Base-by-base conservation (phyloP, 768 basidiomycete species). In the Fibroporia radiculosa region DNA sequence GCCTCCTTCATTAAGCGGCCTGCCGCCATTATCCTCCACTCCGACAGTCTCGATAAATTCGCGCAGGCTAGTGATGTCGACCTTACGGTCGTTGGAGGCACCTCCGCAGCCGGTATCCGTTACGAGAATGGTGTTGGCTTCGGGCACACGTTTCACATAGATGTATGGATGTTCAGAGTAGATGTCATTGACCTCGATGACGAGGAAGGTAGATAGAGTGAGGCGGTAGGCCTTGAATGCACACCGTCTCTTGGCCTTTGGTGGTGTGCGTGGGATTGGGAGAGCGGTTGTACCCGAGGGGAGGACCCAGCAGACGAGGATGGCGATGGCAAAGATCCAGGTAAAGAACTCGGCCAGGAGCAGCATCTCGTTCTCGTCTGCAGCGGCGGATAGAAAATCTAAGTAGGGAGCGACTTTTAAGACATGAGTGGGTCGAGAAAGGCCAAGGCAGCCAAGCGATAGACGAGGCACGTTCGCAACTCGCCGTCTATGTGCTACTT, bases 51-150 rank as follows among this genome's bases (percentile, higher is more conserved):
- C 76, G 41, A 79, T 64, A 62, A 73, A 79, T 29, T 67, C 56
- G 47, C 73, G 62, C 38, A 80, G 53, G 45, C 65, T 67, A 49
- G 56, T 73, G 42, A 75, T 56, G 6, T 62, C 54, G 26, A 71
- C 65, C 36, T 65, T 48, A 2, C 66, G 63, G 42, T 71, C 64
- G 38, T 62, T 54, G 2, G 74, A 69, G 36, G 56, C 62, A 4
- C 77, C 75, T 16, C 76, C 75, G 28, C 75, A 77, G 28, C 77
- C 78, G 13, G 73, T 77, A 54, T 79, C 77, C 35, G 77, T 59
- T 27, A 78, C 50, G 8, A 80, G 60, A 40, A 77, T 58, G 1
- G 71, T 70, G 20, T 59, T 58, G 3, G 66, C 62, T 8, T 54
- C 50, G 24, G 66, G 62, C 7, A 71, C 50, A 33, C 70, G 43